Evolutionary conservation across 768 basidiomycete species (phyloP).

Genomic region (Floccularia luteovirens): DNA sequence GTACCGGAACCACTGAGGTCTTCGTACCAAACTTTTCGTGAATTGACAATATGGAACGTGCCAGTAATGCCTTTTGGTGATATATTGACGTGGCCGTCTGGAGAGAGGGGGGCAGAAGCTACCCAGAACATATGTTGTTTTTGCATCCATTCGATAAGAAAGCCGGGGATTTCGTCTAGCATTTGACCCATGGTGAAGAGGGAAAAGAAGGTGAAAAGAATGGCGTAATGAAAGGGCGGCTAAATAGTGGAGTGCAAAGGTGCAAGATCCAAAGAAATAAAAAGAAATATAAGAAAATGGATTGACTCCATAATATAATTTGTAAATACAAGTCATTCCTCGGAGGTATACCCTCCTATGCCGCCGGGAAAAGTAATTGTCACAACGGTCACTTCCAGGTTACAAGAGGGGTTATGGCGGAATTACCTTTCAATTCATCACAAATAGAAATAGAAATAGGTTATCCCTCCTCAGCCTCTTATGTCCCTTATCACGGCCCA

Average conservation of each 20-base stretch:
- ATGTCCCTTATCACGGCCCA: no score
- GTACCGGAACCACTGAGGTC: constrained; percentile 64
- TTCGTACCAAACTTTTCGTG: constrained; percentile 62
- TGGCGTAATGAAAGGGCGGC: background rate
- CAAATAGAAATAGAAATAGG: background rate
- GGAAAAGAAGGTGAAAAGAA: background rate
- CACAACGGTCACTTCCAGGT: background rate
- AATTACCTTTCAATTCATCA: background rate
- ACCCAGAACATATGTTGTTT: constrained; percentile 70
- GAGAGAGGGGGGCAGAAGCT: constrained; percentile 51
- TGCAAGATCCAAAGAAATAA: background rate
- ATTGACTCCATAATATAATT: background rate
- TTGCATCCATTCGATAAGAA: constrained; percentile 47
- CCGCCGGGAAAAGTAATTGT: constrained; percentile 1
- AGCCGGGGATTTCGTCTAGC: constrained; percentile 47
- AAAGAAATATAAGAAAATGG: background rate
- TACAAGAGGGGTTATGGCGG: background rate
- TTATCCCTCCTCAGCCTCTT: constrained; percentile 1
- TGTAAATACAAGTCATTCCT: constrained; percentile 1
- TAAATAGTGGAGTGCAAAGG: background rate
- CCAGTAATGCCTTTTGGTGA: constrained; percentile 59
- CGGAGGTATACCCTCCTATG: constrained; percentile 1
- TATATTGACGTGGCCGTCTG: constrained; percentile 56
- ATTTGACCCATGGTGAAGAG: constrained; percentile 42
- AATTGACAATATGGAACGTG: constrained; percentile 51